Evolutionary conservation across 805 yeast genomes (phyloP), one percentile per base, ranked within the genome.

Genomic region (Saccharomycopsis fermentans): DNA sequence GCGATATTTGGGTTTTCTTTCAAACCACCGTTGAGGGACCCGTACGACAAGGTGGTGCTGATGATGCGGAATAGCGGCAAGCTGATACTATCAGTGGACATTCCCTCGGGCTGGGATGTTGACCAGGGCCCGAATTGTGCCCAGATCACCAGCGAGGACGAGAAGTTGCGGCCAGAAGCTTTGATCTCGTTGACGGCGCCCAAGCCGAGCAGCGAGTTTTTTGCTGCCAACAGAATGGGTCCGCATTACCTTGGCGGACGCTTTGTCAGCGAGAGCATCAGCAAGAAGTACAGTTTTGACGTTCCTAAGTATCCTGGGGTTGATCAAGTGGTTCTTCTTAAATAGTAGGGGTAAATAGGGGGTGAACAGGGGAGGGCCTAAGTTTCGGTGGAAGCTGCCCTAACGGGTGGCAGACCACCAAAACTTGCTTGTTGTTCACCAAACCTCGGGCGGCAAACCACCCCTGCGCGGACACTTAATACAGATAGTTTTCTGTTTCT

Each of bases 61-160:
- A 64, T 74, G 6, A 68, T 87, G 62, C 66, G 73, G 6, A 58
- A 66, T 1, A 55, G 58, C 36, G 74, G 40, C 14, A 58, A 62
- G 1, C 92, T 91, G 1, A 80, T 90, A 1, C 79, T 88, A 0
- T 81, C 95, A 0, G 87, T 94, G 1, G 99, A 94, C 69, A 81
- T 92, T 53, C 99, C 99, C 0, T 87, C 96, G 1, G 96, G 97
- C 0, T 94, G 99, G 99, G 92, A 91, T 67, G 98, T 94, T 11
- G 96, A 94, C 66, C 67, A 77, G 6, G 99, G 99, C 0, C 96
- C 94, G 0, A 70, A 74, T 0, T 66, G 61, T 1, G 71, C 69
- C 1, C 70, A 73, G 11, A 71, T 69, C 0, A 66, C 74, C 17
- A 67, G 19, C 11, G 53, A 60, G 36, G 58, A 54, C 37, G 52